These are phyloP conservation scores for Ochromonas danica DNA, from an alignment of 108 stramenopile genomes.

Conservation along the genomic window DNA sequence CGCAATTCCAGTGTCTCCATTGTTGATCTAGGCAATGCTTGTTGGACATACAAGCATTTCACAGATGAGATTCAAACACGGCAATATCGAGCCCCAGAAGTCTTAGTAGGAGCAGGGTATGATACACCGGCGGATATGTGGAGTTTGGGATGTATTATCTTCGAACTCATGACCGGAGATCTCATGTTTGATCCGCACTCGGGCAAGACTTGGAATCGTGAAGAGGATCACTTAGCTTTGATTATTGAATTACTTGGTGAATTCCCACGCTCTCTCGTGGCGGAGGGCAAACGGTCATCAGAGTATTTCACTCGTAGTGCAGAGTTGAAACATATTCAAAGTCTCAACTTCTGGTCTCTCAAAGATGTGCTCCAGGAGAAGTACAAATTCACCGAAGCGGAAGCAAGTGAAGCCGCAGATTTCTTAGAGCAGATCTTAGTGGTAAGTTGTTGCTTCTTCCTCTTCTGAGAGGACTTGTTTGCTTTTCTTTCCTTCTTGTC, in stretches of 20 bases:
- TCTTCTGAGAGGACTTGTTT: too few relatives aligned
- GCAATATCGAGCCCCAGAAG: constrained; percentile 95
- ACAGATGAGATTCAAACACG: constrained; percentile 97
- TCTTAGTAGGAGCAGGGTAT: constrained; percentile 80
- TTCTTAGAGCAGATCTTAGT: constrained; percentile 76
- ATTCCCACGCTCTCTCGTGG: constrained; percentile 61
- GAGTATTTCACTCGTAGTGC: constrained; percentile 93
- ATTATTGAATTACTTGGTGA: constrained; percentile 93
- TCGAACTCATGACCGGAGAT: constrained; percentile 95
- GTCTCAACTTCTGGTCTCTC: constrained; percentile 94
- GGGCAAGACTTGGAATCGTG: constrained; percentile 68
- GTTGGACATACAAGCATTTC: constrained; percentile 95
- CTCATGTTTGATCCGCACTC: constrained; percentile 95
- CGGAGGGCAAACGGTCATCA: constrained; percentile 78
- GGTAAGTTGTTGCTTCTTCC: neutral
- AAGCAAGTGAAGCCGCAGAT: constrained; percentile 74
- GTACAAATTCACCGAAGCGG: constrained; percentile 74
- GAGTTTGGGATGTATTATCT: constrained; percentile 93
- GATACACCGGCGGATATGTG: constrained; percentile 96
- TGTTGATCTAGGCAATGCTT: constrained; percentile 97
- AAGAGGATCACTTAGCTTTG: constrained; percentile 98
- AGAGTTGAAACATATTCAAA: constrained; percentile 91
- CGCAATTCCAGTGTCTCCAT: constrained; percentile 50
- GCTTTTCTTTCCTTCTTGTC: neutral
- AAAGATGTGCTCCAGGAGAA: constrained; percentile 85